These are phyloP conservation scores for Erysimum cheiri DNA, from an alignment of 441 rosid genomes.

Conservation along the genomic window DNA sequence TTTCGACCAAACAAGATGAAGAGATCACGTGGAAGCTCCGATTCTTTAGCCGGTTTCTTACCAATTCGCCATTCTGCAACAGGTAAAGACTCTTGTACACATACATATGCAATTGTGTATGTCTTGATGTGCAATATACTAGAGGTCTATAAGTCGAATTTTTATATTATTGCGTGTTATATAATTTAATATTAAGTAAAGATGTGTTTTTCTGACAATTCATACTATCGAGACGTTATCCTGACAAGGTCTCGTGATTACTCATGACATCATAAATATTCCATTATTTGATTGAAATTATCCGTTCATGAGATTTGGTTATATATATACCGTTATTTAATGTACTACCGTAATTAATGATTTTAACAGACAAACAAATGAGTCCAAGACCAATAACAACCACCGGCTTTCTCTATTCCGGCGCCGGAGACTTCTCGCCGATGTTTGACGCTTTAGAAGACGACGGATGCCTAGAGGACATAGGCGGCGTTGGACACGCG, in stretches of 20 bases:
- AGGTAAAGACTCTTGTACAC: slow-evolving; percentile 20
- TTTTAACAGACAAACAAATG: slow-evolving; percentile 35
- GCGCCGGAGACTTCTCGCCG: slow-evolving; percentile 59
- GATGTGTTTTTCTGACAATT: slow-evolving; percentile 32
- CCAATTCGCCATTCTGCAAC: slow-evolving; percentile 75
- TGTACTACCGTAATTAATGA: slow-evolving; percentile 3
- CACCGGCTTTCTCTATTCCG: slow-evolving; percentile 38
- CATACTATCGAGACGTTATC: slow-evolving; percentile 35
- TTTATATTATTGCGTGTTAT: neutral
- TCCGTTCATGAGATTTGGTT: slow-evolving; percentile 23
- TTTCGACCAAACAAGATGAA: slow-evolving; percentile 56
- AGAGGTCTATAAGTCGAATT: neutral
- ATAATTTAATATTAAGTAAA: neutral
- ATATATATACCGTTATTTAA: neutral
- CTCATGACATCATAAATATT: slow-evolving; percentile 32
- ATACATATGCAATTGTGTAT: neutral
- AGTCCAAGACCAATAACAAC: slow-evolving; percentile 33
- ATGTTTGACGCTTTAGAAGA: slow-evolving; percentile 80
- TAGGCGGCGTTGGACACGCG: slow-evolving; percentile 47
- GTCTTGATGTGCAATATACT: slow-evolving; percentile 18
- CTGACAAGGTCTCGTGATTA: slow-evolving; percentile 31
- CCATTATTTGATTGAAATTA: slow-evolving; percentile 1
- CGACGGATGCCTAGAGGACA: slow-evolving; percentile 55
- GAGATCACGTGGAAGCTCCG: slow-evolving; percentile 79
- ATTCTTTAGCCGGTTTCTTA: slow-evolving; percentile 78